Evolutionary conservation across 495 filamentous ascomycete species (phyloP), one percentile per base, ranked within the genome.

Genomic region (Talaromyces trachyspermus): DNA sequence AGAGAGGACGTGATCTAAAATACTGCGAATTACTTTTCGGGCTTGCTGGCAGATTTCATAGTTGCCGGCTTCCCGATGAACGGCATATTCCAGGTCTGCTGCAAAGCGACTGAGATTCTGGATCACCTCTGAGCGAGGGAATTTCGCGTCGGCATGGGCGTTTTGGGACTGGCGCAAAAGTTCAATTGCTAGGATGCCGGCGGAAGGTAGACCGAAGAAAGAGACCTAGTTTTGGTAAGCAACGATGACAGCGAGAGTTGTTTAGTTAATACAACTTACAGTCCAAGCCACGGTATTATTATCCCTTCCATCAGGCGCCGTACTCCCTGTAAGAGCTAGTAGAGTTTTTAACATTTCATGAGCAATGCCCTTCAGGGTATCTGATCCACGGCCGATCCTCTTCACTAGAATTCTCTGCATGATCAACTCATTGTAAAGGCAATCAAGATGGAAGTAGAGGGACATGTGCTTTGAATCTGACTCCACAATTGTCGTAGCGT

Each of bases 381-480:
- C 59, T 20, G 64, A 62, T 17, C 66, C 61, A 1, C 54, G 48
- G 7, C 63, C 60, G 10, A 60, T 63, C 12, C 61, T 63, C 29
- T 69, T 66, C 42, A 71, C 58, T 43, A 78, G 53, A 5, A 69
- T 65, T n/a, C 75, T 63, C 39, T 76, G 68, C 22, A 78, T 51
- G 24, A 78, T 61, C 40, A 78, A 76, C 10, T 68, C 58, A 25
- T 71, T 75, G 11, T 73, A 59, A 5, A 71, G 44, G 43, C 68
- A 61, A 6, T 66, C 65, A 2, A 70, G 60, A 5, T 63, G 36
- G 8, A 37, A 25, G 12, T 15, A 48, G 17, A 61, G 54, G 10
- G 65, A 23, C 18, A 3, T 47, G 9, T 26, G 49, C 29, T 14
- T 54, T 26, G 32, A 58, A 10, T 7, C 49, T 29, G 5, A 12